Evolutionary conservation across 2,329 filamentous ascomycete species (phyloP), one percentile per base, ranked within the genome.

Genomic region (Cyanodermella asteris): DNA sequence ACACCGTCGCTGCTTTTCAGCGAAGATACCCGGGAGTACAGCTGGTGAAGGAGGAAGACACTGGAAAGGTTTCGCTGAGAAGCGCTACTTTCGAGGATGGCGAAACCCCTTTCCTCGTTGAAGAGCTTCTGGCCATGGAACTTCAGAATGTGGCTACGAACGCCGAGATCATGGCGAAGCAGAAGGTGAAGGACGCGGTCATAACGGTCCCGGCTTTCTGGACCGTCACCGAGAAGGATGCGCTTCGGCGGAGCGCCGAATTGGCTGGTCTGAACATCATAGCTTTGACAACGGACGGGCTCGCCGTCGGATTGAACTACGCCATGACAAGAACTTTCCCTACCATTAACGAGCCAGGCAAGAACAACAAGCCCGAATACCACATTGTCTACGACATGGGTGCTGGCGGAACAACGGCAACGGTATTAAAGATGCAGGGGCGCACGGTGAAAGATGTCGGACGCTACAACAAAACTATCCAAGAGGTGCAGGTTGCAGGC

Each of bases 341-440:
- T 18, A 80, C 67, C 38, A 59, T 87, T 31, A 75, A 67, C 28
- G 72, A 87, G 27, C 80, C 78, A 27, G 73, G 65, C 35, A n/a
- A n/a, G n/a, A n/a, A n/a, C n/a, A n/a, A n/a, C n/a, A 81, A 81
- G 54, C 73, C 87, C 1, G 87, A 97, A 50, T 67, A 82, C 39
- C 80, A 97, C 51, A 54, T 97, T 46, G 68, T 97, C 16, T 97
- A 87, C 43, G 87, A 97, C 45, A 94, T 97, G 82, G 87, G 87
- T 36, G 82, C 87, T 36, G 87, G 87, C 4, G 93, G 80, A 22
- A 76, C 84, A 16, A 91, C 80, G 39, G 84, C 84, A 4, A 87
- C 81, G 5, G 57, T 97, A 26, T 53, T 97, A 44, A 74, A 72
- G 40, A 91, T 97, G 53, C 82, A 93, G 48, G 75, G 76, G 44